phyloP scores from a whole-genome alignment of 495 filamentous ascomycete genomes.

The Penicillium cinerascens region DNA sequence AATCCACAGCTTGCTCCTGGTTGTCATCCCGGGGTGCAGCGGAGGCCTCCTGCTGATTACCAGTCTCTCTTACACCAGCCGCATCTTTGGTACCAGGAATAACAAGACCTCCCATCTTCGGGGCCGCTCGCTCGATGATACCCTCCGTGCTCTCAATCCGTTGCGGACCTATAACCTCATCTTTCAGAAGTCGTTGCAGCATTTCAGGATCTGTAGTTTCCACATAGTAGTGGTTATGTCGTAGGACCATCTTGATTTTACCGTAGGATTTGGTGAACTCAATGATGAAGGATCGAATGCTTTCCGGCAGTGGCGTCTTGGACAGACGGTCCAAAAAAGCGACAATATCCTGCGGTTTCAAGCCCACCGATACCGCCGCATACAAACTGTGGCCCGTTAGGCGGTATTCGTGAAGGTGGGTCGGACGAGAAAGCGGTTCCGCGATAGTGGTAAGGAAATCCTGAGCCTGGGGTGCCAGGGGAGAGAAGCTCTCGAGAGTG shows the following conservation, averaged over 20 bases:
- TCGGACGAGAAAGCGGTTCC: constrained; percentile 84
- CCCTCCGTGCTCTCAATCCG: constrained; percentile 63
- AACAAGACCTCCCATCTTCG: constrained; percentile 83
- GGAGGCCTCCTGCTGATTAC: constrained; percentile 38
- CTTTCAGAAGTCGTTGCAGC: constrained; percentile 75
- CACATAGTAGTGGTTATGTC: constrained; percentile 89
- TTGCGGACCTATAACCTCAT: constrained; percentile 63
- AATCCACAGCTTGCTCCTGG: constrained; percentile 58
- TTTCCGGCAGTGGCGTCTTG: constrained; percentile 76
- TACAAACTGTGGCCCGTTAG: constrained; percentile 91
- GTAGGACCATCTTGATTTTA: constrained; percentile 91
- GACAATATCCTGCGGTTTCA: constrained; percentile 86
- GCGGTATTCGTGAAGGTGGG: constrained; percentile 87
- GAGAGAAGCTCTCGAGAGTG: constrained; percentile 93
- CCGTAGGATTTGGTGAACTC: constrained; percentile 86
- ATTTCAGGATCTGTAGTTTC: constrained; percentile 84
- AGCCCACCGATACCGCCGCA: constrained; percentile 87
- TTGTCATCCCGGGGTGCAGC: constrained; percentile 25
- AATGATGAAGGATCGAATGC: constrained; percentile 76
- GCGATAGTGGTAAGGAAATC: constrained; percentile 95
- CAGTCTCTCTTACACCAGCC: constrained; percentile 71
- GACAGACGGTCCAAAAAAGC: constrained; percentile 79
- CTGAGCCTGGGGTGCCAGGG: constrained; percentile 77
- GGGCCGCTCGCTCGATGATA: constrained; percentile 74
- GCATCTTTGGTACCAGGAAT: constrained; percentile 95